Conservation (phyloP, 139 green algal species). For the Micractinium conductrix region DNA sequence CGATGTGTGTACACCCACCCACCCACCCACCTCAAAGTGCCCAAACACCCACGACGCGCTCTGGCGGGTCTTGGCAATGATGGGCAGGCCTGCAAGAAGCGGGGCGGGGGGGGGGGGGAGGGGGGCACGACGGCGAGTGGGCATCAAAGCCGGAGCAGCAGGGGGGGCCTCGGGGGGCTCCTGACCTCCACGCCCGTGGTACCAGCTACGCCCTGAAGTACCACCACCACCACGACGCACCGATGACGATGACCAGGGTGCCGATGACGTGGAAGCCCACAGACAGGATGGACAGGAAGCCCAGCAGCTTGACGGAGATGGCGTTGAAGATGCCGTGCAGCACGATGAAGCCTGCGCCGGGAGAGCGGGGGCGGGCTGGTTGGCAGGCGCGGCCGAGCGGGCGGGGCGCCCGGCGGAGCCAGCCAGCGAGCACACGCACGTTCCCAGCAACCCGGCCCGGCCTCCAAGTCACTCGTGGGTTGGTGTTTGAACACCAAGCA, state of each 20-base stretch:
- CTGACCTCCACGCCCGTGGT: too few relatives aligned
- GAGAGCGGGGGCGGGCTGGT: background rate
- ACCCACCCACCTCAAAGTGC: slow-evolving; percentile 38
- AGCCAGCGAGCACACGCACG: too few relatives aligned
- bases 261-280: slow-evolving; percentile 35
- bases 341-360: slow-evolving; percentile 27
- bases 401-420: too few relatives aligned
- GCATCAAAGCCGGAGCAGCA: background rate
- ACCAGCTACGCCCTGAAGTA: too few relatives aligned
- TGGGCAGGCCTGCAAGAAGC: slow-evolving; percentile 15
- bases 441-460: background rate
- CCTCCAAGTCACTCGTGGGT: too few relatives aligned
- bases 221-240: too few relatives aligned
- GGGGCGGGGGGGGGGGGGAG: too few relatives aligned
- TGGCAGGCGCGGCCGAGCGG: too few relatives aligned
- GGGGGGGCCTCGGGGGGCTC: too few relatives aligned
- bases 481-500: too few relatives aligned
- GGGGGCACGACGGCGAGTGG: too few relatives aligned
- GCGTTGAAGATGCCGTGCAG: slow-evolving; percentile 46
- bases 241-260: slow-evolving; percentile 35
- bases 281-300: slow-evolving; percentile 17
- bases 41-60: slow-evolving; percentile 47
- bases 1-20: too few relatives aligned
- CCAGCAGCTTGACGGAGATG: slow-evolving; percentile 44
- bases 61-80: slow-evolving; percentile 38